Conservation (phyloP, 345 rosid genomes). For the Brassica incana region DNA sequence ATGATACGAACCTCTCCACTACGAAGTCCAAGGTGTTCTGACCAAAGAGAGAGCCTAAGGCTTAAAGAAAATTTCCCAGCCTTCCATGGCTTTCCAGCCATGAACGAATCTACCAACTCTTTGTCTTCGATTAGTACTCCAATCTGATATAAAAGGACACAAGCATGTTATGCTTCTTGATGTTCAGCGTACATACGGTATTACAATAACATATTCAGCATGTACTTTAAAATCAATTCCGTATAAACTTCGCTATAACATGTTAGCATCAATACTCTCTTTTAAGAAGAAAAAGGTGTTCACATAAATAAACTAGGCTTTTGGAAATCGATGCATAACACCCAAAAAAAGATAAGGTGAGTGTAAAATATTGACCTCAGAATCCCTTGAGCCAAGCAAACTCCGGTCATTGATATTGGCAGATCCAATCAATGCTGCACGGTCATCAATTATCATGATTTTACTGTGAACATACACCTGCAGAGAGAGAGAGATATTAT, state of each 20-base stretch:
- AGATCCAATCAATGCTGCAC: slow-evolving; percentile 72
- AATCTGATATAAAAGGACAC: slow-evolving; percentile 55
- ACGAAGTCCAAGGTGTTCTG: slow-evolving; percentile 92
- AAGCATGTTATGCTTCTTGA: slow-evolving; percentile 7
- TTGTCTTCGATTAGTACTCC: slow-evolving; percentile 88
- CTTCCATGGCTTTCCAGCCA: slow-evolving; percentile 96
- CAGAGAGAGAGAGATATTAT: slow-evolving; percentile 20
- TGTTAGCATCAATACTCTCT: slow-evolving; percentile 4
- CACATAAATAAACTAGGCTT: no score
- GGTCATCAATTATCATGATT: slow-evolving; percentile 87
- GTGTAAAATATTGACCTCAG: slow-evolving; percentile 66
- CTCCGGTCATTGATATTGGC: slow-evolving; percentile 96
- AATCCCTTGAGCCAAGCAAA: slow-evolving; percentile 97
- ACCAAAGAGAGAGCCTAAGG: slow-evolving; percentile 94
- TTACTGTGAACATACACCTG: slow-evolving; percentile 98
- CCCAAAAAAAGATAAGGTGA: neutral
- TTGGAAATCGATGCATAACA: no score
- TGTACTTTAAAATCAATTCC: neutral
- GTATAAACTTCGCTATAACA: slow-evolving; percentile 1
- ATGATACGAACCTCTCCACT: slow-evolving; percentile 62
- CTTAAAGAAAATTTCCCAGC: slow-evolving; percentile 85
- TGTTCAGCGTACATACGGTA: neutral
- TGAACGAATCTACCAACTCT: slow-evolving; percentile 74
- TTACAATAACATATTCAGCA: slow-evolving; percentile 7
- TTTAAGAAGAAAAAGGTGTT: neutral